These are phyloP conservation scores for Gossypium gossypioides DNA, from an alignment of 441 rosid species.

Conservation along the genomic window DNA sequence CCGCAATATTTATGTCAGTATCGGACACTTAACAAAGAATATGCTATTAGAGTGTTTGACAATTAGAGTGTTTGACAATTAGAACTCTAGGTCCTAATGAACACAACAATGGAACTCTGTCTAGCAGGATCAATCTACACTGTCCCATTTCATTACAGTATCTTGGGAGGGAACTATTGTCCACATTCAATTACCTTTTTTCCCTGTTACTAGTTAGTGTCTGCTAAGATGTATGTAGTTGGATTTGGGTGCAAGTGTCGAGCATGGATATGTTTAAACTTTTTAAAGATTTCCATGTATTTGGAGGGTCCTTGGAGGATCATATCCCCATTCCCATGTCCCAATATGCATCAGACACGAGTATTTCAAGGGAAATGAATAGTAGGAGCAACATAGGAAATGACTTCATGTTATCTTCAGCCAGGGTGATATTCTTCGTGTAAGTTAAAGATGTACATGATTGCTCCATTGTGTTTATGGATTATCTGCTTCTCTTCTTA, in stretches of 20 bases:
- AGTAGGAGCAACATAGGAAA: background rate
- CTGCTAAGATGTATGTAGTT: background rate
- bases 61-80: background rate
- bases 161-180: background rate
- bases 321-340: background rate
- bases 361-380: background rate
- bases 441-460: background rate
- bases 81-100: background rate
- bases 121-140: background rate
- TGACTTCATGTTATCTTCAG: background rate
- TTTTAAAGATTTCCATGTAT: background rate
- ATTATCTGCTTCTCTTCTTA: background rate
- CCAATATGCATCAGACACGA: background rate
- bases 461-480: background rate
- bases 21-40: background rate
- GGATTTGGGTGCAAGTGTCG: background rate
- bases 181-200: background rate
- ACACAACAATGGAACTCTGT: background rate
- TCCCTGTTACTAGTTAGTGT: background rate
- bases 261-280: background rate
- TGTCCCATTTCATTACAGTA: background rate
- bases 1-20: background rate
- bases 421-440: background rate
- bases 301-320: background rate
- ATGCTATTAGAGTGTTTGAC: background rate